Percentiles rank a stretch among this genome's conserved stretches.
phyloP scores from a whole-genome alignment of 768 basidiomycete genomes.

The Mycena filopes region DNA sequence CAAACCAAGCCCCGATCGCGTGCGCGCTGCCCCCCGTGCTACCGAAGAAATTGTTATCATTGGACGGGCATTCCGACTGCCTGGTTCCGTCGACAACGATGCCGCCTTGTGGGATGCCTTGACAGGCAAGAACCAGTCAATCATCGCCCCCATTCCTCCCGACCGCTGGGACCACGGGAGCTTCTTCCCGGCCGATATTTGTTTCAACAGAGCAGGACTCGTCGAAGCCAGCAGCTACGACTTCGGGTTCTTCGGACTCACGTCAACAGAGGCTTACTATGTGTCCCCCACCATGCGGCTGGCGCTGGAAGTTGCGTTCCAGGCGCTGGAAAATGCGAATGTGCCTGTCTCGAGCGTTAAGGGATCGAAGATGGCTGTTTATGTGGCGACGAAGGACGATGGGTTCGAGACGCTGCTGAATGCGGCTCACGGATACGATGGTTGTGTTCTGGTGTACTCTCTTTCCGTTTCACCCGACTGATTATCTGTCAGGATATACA shows the following conservation, averaged over 20 bases:
- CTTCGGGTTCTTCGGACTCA: conserved; percentile 30
- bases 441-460: conserved; percentile 16
- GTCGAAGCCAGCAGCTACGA: conserved; percentile 28
- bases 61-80: conserved; percentile 33
- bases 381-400: conserved; percentile 29
- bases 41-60: conserved; percentile 32
- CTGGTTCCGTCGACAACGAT: conserved; percentile 16
- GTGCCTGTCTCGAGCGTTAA: conserved; percentile 28
- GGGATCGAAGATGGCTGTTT: conserved; percentile 27
- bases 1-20: no score
- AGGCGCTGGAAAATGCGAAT: conserved; percentile 33
- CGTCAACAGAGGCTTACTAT: conserved; percentile 30
- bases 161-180: conserved; percentile 33
- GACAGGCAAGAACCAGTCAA: conserved; percentile 9
- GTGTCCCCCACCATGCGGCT: conserved; percentile 31
- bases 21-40: not conserved
- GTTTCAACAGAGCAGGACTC: conserved; percentile 25
- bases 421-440: conserved; percentile 29
- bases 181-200: conserved; percentile 27
- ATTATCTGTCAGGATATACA: conserved; percentile 22
- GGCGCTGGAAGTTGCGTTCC: conserved; percentile 31
- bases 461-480: not conserved
- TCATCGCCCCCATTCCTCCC: conserved; percentile 15
- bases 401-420: conserved; percentile 27
- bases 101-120: conserved; percentile 26